Evolutionary conservation across 305 asterid species (phyloP), one percentile per base, ranked within the genome.

Genomic region (Euphrasia arctica): DNA sequence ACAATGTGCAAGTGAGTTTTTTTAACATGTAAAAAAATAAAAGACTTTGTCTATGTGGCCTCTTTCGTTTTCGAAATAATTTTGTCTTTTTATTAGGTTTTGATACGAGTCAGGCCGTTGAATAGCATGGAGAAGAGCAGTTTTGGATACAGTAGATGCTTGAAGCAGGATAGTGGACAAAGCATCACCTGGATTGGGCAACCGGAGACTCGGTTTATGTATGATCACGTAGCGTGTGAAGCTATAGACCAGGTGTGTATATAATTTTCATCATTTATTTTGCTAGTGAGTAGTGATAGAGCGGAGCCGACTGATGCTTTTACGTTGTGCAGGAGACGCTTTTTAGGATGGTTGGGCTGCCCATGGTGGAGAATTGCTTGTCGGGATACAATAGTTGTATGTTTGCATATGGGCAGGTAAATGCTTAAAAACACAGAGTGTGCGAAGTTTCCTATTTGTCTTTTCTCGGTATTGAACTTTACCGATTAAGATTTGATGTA

Each of bases 161-260:
- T 94, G 81, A 91, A 86, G 82, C 99, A 94, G 80, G 99, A 94
- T 63, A 83, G 73, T 70, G 83, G 95, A 34, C 97, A 94, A 61
- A 82, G 88, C 79, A 64, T 91, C 72, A 70, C 95, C 55, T 94
- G 97, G 97, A 74, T 81, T 54, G 99, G 97, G 72, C 99, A 86
- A 47, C 99, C 99, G 4, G 98, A 90, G 77, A 78, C 90, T 4
- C 90, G 95, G 58, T 94, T 94, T 68, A 81, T 90, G 71, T 94
- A 86, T 82, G 99, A 94, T 77, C 98, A 88, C 58, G 98, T 94
- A 42, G 96, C 98, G 10, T 87, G 96, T 75, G 98, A 90, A 85
- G 73, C 92, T 55, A 75, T 90, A 65, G 87, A 88, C 41, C 99
- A 94, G 95, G 99, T 93, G 27, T 28, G 22, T 18, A 18, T 18